phyloP scores from a whole-genome alignment of 257 asterid genomes.

The Oldenlandia corymbosa region DNA sequence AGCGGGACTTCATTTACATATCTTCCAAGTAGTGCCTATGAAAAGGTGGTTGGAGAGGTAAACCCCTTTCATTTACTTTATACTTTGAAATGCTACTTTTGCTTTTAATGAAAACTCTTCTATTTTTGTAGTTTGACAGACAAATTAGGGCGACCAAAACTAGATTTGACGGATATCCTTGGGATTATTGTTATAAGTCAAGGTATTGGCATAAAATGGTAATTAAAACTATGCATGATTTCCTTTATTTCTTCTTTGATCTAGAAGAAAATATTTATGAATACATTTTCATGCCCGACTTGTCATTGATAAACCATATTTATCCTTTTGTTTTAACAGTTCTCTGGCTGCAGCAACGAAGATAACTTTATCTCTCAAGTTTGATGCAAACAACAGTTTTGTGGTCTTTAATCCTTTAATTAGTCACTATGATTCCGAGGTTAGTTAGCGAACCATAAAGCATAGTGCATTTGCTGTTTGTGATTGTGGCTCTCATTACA shows the following conservation, averaged over 20 bases:
- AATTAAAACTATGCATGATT: neutral
- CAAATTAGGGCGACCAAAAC: slow-evolving; percentile 61
- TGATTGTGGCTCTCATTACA: neutral
- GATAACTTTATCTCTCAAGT: slow-evolving; percentile 68
- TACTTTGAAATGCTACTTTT: slow-evolving; percentile 7
- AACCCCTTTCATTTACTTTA: slow-evolving; percentile 3
- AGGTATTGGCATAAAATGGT: slow-evolving; percentile 41
- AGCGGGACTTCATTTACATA: slow-evolving; percentile 79
- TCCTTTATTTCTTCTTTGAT: slow-evolving; percentile 8
- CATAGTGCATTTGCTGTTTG: slow-evolving; percentile 4
- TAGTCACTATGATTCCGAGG: slow-evolving; percentile 65
- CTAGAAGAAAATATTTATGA: neutral
- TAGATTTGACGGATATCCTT: slow-evolving; percentile 69
- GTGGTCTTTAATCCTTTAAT: slow-evolving; percentile 61
- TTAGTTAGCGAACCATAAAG: slow-evolving; percentile 26
- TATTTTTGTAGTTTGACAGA: slow-evolving; percentile 46
- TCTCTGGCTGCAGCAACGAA: slow-evolving; percentile 48
- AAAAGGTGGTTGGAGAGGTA: slow-evolving; percentile 63
- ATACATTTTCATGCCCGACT: neutral
- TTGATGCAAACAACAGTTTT: slow-evolving; percentile 53
- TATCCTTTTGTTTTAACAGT: slow-evolving; percentile 38
- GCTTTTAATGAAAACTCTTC: slow-evolving; percentile 13
- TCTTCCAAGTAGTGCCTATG: slow-evolving; percentile 55
- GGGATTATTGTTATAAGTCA: slow-evolving; percentile 78
- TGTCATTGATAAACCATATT: slow-evolving; percentile 17